Evolutionary conservation across 805 yeast species (phyloP).

Genomic region (Suhomyces tanzawaensis): DNA sequence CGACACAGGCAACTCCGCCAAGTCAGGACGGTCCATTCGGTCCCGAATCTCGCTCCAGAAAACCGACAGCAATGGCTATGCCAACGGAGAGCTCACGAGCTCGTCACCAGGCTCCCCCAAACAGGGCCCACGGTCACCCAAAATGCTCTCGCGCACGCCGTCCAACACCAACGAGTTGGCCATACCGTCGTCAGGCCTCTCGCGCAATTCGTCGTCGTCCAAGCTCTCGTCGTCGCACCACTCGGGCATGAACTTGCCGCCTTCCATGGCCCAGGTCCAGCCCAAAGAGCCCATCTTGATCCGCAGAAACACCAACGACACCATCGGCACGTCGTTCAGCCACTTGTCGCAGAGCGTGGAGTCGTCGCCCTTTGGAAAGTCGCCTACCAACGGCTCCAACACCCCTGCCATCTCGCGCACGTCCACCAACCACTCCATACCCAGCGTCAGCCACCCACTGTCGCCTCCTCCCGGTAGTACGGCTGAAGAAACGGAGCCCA

Average conservation of each 20-base stretch:
- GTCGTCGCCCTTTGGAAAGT: conserved; percentile 8
- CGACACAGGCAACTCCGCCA: conserved; percentile 52
- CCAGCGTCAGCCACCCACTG: conserved; percentile 16
- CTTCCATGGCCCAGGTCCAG: conserved; percentile 65
- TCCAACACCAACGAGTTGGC: conserved; percentile 18
- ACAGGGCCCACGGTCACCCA: conserved; percentile 27
- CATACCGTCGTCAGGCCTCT: conserved; percentile 6
- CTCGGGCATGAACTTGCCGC: conserved; percentile 45
- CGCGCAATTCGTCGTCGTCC: conserved; percentile 7
- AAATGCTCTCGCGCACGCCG: conserved; percentile 23
- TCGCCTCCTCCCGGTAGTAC: conserved; percentile 17
- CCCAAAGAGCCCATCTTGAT: conserved; percentile 75
- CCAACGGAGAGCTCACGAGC: conserved; percentile 14
- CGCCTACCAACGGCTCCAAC: conserved; percentile 15
- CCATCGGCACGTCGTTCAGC: conserved; percentile 7
- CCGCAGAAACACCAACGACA: conserved; percentile 47
- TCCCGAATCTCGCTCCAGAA: conserved; percentile 31
- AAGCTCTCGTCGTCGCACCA: conserved; percentile 12
- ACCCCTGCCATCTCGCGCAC: conserved; percentile 17
- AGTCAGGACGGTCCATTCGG: conserved; percentile 46
- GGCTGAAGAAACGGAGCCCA: background rate
- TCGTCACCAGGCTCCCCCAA: conserved; percentile 18
- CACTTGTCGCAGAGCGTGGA: conserved; percentile 11
- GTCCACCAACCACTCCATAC: conserved; percentile 23
- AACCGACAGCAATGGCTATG: conserved; percentile 15